These are phyloP conservation scores for Astragalus glycyphyllos DNA, from an alignment of 306 rosid species.

Conservation along the genomic window DNA sequence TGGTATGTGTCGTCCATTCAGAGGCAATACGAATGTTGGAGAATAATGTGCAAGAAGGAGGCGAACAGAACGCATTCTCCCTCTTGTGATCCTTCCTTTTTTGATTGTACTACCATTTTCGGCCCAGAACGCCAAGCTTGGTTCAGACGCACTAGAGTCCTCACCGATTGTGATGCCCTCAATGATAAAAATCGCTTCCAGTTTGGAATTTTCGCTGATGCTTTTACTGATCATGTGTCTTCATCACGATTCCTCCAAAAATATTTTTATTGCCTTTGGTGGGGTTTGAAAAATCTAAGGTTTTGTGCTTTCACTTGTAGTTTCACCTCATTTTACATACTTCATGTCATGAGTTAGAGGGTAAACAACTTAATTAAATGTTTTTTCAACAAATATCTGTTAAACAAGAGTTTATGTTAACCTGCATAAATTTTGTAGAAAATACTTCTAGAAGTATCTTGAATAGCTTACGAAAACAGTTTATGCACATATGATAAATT, in stretches of 20 bases:
- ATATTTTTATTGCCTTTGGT: slow-evolving; percentile 94
- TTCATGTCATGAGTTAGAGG: background rate
- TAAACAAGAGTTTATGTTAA: no score
- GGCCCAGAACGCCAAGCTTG: slow-evolving; percentile 58
- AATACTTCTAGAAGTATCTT: no score
- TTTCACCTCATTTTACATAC: slow-evolving; percentile 10
- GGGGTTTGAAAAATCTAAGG: slow-evolving; percentile 88
- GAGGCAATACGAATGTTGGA: slow-evolving; percentile 81
- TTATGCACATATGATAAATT: no score
- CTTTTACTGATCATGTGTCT: slow-evolving; percentile 72
- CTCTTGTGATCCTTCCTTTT: slow-evolving; percentile 61
- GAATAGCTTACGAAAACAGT: no score
- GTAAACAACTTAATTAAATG: no score
- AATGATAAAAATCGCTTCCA: slow-evolving; percentile 52
- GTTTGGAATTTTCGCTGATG: slow-evolving; percentile 87
- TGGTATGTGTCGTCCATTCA: slow-evolving; percentile 89
- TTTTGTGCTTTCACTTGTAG: slow-evolving; percentile 22
- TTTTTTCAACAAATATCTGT: no score
- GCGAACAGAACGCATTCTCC: slow-evolving; percentile 74
- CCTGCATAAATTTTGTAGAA: no score
- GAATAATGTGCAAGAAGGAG: slow-evolving; percentile 56
- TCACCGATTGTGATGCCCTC: slow-evolving; percentile 67
- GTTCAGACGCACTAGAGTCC: slow-evolving; percentile 54
- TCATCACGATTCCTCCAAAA: slow-evolving; percentile 59
- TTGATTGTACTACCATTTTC: slow-evolving; percentile 52